Percentiles rank a stretch among this genome's conserved stretches.
phyloP scores from a whole-genome alignment of 352 stramenopile species.

The Pythium brachiatum region DNA sequence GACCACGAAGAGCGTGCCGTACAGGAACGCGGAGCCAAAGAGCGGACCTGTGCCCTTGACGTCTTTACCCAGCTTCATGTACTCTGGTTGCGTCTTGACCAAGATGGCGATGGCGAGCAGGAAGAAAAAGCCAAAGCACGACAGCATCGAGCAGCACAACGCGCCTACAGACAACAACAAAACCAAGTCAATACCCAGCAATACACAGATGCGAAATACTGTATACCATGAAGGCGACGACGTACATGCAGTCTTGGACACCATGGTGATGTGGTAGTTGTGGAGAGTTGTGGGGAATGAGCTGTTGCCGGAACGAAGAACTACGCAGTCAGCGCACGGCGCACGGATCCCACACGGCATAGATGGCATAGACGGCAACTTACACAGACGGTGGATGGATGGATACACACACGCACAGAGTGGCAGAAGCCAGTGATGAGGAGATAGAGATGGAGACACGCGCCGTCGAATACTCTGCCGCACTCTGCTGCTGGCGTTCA shows the following conservation, averaged over 20 bases:
- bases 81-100: slow-evolving; percentile 75
- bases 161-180: slow-evolving; percentile 34
- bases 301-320: background rate
- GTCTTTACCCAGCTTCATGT: slow-evolving; percentile 81
- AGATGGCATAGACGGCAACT: background rate
- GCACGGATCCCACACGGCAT: no score
- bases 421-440: background rate
- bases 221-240: background rate
- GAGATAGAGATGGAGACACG: background rate
- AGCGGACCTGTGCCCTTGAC: slow-evolving; percentile 59
- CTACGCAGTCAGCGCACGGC: background rate
- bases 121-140: slow-evolving; percentile 74
- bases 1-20: slow-evolving; percentile 65
- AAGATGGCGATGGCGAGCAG: slow-evolving; percentile 60
- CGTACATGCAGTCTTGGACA: slow-evolving; percentile 29
- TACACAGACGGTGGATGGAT: background rate
- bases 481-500: background rate
- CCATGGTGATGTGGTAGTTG: slow-evolving; percentile 16
- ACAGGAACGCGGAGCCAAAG: slow-evolving; percentile 68
- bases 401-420: background rate
- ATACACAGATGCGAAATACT: background rate
- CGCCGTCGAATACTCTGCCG: background rate
- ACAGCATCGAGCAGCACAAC: slow-evolving; percentile 74
- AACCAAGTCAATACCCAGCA: background rate
- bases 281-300: background rate